Evolutionary conservation across 2,329 filamentous ascomycete species (phyloP).

Genomic region (Colletotrichum viniferum): DNA sequence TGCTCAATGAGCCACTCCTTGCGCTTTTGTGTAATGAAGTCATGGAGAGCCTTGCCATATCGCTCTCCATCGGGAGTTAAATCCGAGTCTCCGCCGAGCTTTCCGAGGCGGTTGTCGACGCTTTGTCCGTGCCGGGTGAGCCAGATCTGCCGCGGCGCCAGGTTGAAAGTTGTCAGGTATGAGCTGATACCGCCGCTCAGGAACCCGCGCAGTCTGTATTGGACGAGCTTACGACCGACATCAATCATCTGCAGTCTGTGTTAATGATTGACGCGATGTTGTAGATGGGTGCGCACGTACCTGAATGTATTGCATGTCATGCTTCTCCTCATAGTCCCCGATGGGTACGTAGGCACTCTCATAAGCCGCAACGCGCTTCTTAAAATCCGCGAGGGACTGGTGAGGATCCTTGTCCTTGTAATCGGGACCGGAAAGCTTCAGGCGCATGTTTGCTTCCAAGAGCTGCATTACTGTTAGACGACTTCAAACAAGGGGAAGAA

Average conservation of each 20-base stretch:
- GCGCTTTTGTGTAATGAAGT: slow-evolving; percentile 83
- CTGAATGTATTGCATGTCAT: slow-evolving; percentile 93
- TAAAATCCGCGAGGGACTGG: slow-evolving; percentile 88
- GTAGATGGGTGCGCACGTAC: slow-evolving; percentile 37
- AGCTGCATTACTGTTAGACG: slow-evolving; percentile 50
- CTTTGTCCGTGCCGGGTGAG: slow-evolving; percentile 96
- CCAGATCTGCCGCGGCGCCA: slow-evolving; percentile 96
- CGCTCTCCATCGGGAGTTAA: slow-evolving; percentile 79
- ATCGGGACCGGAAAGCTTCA: slow-evolving; percentile 94
- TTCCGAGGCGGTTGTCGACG: slow-evolving; percentile 82
- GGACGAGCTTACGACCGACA: slow-evolving; percentile 91
- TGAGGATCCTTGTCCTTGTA: slow-evolving; percentile 92
- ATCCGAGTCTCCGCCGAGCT: slow-evolving; percentile 88
- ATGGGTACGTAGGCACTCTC: slow-evolving; percentile 93
- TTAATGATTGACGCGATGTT: slow-evolving; percentile 26
- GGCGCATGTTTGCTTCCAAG: slow-evolving; percentile 93
- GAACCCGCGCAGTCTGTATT: slow-evolving; percentile 90
- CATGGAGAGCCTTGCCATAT: slow-evolving; percentile 80
- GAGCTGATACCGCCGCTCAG: slow-evolving; percentile 90
- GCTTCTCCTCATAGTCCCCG: slow-evolving; percentile 86
- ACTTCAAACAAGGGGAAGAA: background rate
- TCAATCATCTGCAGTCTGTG: slow-evolving; percentile 79
- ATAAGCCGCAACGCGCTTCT: slow-evolving; percentile 88
- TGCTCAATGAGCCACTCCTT: slow-evolving; percentile 84
- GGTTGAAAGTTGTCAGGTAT: slow-evolving; percentile 95